Conservation (phyloP, 352 stramenopile species). For the Sclerospora graminicola region DNA sequence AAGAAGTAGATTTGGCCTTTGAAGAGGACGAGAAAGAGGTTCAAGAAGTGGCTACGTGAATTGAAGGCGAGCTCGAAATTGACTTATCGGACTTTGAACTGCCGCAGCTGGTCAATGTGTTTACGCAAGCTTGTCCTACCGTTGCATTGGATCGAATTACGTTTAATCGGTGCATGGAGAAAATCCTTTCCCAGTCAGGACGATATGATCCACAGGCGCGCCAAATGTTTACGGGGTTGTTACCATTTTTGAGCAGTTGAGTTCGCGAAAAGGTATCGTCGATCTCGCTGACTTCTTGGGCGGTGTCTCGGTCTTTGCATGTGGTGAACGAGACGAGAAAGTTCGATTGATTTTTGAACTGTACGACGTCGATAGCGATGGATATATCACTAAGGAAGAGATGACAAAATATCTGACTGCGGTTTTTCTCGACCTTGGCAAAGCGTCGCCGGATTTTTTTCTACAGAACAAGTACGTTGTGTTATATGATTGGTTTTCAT, state of each 20-base stretch:
- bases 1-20: slow-evolving; percentile 11
- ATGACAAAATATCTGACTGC: slow-evolving; percentile 84
- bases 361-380: slow-evolving; percentile 77
- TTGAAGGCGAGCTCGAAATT: slow-evolving; percentile 35
- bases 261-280: slow-evolving; percentile 34
- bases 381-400: slow-evolving; percentile 72
- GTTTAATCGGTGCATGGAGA: slow-evolving; percentile 64
- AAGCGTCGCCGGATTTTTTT: slow-evolving; percentile 60
- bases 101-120: slow-evolving; percentile 73
- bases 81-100: slow-evolving; percentile 81
- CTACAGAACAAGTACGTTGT: slow-evolving; percentile 47
- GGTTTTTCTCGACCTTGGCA: slow-evolving; percentile 73
- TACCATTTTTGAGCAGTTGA: slow-evolving; percentile 62
- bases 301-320: slow-evolving; percentile 73
- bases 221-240: slow-evolving; percentile 71
- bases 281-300: slow-evolving; percentile 77
- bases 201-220: slow-evolving; percentile 59
- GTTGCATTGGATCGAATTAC: slow-evolving; percentile 56
- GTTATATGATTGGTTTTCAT: no score
- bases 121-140: slow-evolving; percentile 65
- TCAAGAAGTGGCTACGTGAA: slow-evolving; percentile 3
- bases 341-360: slow-evolving; percentile 79
- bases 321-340: slow-evolving; percentile 76
- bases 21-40: slow-evolving; percentile 9
- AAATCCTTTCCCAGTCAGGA: slow-evolving; percentile 71